Conservation (phyloP, 2,329 filamentous ascomycete species). For the Fusarium haematococcum region DNA sequence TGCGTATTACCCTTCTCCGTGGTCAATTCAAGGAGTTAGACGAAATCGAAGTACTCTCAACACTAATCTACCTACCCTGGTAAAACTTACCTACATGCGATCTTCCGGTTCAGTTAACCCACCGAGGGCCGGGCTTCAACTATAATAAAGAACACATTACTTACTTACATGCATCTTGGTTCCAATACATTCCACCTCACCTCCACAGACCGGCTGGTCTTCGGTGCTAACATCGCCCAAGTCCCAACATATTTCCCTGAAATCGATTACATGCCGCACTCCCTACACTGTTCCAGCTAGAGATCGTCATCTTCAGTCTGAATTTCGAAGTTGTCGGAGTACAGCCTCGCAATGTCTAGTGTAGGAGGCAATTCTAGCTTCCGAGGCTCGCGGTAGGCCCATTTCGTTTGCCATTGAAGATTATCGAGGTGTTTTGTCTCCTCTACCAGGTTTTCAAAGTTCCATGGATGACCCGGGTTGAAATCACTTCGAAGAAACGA, state of each 20-base stretch:
- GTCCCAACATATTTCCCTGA: not conserved
- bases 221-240: not conserved
- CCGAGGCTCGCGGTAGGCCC: not conserved
- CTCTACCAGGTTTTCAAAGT: not conserved
- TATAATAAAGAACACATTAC: no score
- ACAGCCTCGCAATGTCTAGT: not conserved
- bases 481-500: not conserved
- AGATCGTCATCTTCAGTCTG: not conserved
- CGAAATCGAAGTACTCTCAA: no score
- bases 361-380: not conserved
- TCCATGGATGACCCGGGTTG: not conserved
- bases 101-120: no score
- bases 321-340: not conserved
- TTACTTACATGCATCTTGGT: not conserved
- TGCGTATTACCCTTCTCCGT: no score
- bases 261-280: not conserved
- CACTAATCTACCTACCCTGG: not conserved
- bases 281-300: not conserved
- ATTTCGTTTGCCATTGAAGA: not conserved
- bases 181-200: not conserved
- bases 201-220: not conserved
- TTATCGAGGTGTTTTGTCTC: not conserved
- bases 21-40: no score
- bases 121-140: no score
- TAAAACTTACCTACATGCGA: not conserved